Conservation (phyloP, 2,329 filamentous ascomycete species). For the Graphilbum fragrans region DNA sequence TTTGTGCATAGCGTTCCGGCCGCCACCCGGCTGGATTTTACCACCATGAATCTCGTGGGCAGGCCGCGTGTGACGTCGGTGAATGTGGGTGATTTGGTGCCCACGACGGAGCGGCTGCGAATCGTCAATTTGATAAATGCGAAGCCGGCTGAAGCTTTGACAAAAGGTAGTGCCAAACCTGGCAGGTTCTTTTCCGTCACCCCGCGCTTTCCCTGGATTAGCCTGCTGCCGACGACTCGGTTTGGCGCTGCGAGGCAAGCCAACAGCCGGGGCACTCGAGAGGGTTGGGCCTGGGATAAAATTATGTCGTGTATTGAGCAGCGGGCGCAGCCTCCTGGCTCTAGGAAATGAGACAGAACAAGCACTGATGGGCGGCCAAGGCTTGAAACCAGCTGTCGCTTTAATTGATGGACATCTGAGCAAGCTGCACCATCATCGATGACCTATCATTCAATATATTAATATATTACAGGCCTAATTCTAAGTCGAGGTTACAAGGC, state of each 20-base stretch:
- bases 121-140: conserved; percentile 22
- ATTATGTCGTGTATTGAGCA: conserved; percentile 15
- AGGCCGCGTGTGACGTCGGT: conserved; percentile 33
- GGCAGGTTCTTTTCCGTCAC: background rate
- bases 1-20: conserved; percentile 35
- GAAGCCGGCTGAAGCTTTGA: background rate
- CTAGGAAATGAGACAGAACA: no score
- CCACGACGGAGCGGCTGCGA: conserved; percentile 18
- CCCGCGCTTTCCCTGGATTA: conserved; percentile 21
- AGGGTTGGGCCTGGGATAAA: conserved; percentile 24
- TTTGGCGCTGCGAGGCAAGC: conserved; percentile 17
- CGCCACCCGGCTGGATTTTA: conserved; percentile 35
- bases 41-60: conserved; percentile 42
- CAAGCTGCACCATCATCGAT: no score
- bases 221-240: conserved; percentile 14
- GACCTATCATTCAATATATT: no score
- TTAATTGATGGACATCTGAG: no score
- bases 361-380: no score
- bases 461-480: no score
- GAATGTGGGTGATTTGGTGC: conserved; percentile 20
- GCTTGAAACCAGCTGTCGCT: no score
- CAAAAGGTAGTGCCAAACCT: conserved; percentile 12
- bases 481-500: no score
- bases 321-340: background rate
- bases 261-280: conserved; percentile 12